Evolutionary conservation across 2,329 filamentous ascomycete genomes (phyloP), one percentile per base, ranked within the genome.

Genomic region (Phaeosphaeria sp.): DNA sequence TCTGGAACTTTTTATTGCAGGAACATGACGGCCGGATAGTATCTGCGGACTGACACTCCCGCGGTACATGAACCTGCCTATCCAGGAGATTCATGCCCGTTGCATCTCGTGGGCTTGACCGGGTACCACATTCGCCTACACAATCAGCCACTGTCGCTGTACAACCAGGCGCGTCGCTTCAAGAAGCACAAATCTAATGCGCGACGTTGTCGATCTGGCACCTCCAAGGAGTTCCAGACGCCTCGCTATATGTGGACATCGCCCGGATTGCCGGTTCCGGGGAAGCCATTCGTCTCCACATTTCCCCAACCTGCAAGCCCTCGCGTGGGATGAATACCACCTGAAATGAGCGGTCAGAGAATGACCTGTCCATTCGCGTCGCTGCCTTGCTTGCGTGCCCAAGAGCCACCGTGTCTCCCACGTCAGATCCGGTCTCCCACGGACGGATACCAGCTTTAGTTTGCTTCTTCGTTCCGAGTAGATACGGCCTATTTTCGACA

Each of bases 301-400:
- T 22, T 67, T 60, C 62, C 64, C 62, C 64, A 67, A 59, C 56
- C 56, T 53, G 59, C 61, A 62, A 61, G 66, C 65, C 61, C 61
- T 43, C 66, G 66, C 65, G 67, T 68, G 61, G 65, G 65, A 63
- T 66, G 61, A 53, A 58, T 57, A 59, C 57, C n/a, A 56, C 51
- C 20, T 53, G 53, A 51, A 60, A 64, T 58, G 49, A 65, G 67
- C 67, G 67, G 67, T 69, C 67, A 70, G 65, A 63, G 54, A 59
- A 65, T 59, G 55, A 59, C 49, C 44, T 59, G 57, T 54, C 55
- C 56, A 44, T 60, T 51, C 59, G 53, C 53, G 46, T 40, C 47
- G 30, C 33, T 53, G 50, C 57, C 61, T 56, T 58, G 52, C 55
- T 62, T 65, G 57, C 42, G 53, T 46, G 45, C 46, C 55, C 43